Evolutionary conservation across 257 asterid genomes (phyloP), one percentile per base, ranked within the genome.

Genomic region (Solanum paucissectum): DNA sequence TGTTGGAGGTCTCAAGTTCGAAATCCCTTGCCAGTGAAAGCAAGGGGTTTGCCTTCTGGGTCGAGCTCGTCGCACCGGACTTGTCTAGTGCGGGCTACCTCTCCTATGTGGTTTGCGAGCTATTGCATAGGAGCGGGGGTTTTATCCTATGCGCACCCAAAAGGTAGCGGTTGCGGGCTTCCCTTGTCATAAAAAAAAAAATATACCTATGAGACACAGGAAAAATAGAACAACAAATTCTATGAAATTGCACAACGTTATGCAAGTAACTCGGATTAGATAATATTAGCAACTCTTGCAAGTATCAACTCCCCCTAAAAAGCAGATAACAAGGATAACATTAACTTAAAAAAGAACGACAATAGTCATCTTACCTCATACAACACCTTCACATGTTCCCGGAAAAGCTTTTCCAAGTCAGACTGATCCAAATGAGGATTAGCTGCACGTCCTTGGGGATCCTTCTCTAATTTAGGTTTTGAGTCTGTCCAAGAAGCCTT

Each of bases 401-500:
- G 95, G 90, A 97, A 97, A 89, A 95, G 94, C 91, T 95, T 97
- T 94, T 95, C 99, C 76, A 93, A 79, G 90, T 97, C 98, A 18
- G 98, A 93, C 88, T 93, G 98, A 88, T 96, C 98, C 86, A 97
- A 90, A 81, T 93, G 93, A 66, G 98, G 95, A 92, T 97, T 94
- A 79, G 93, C 95, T 13, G 93, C 92, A 89, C 99, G 99, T 69
- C 98, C 94, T 93, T 97, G 99, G 88, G 99, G 98, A 90, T 97
- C 99, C 94, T 94, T 95, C 90, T 95, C 99, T 94, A 97, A 87
- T 93, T 96, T 97, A 38, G 96, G 87, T 93, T 93, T 97, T 76
- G 98, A 93, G 87, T 95, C 98, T 71, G 98, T 94, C 98, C 98
- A 97, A 89, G 98, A 93, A 46, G 99, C 98, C 99, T 97, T 83